A percentile compares a stretch with the other conserved stretches of the same genome.
Evolutionary conservation across 768 basidiomycete species (phyloP).

Genomic region (Russula earlei): DNA sequence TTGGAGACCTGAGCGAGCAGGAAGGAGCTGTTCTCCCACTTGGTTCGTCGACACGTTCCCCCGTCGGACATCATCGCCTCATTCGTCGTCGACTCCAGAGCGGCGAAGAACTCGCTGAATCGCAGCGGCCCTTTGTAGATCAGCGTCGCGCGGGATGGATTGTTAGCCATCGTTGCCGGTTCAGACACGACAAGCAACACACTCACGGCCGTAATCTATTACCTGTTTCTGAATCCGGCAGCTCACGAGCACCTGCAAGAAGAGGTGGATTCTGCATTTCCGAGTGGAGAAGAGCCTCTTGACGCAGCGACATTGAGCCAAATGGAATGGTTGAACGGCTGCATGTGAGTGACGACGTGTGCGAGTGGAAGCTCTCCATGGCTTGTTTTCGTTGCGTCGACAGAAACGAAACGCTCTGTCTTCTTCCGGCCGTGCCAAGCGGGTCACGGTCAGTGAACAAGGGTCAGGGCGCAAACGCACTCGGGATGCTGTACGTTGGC

Average conservation of each 20-base stretch:
- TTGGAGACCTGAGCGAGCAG: background rate
- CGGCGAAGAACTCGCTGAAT: background rate
- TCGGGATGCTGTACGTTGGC: slow-evolving; percentile 1
- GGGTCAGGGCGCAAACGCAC: slow-evolving; percentile 26
- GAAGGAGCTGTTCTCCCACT: slow-evolving; percentile 33
- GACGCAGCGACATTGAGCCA: slow-evolving; percentile 4
- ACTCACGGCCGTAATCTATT: slow-evolving; percentile 28
- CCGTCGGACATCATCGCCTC: background rate
- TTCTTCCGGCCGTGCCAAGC: slow-evolving; percentile 41
- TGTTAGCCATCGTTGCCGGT: slow-evolving; percentile 33
- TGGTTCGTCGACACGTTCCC: slow-evolving; percentile 23
- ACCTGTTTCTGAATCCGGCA: slow-evolving; percentile 28
- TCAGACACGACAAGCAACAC: slow-evolving; percentile 34
- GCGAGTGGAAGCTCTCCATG: background rate
- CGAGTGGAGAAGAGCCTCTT: slow-evolving; percentile 7
- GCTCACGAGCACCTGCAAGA: slow-evolving; percentile 5
- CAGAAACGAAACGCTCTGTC: slow-evolving; percentile 42
- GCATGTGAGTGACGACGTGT: slow-evolving; percentile 5
- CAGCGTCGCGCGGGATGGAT: slow-evolving; percentile 29
- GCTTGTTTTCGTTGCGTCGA: background rate
- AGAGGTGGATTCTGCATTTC: slow-evolving; percentile 7
- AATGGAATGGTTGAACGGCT: slow-evolving; percentile 13
- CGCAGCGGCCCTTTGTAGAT: background rate
- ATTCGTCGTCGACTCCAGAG: background rate
- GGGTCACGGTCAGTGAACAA: slow-evolving; percentile 33